Evolutionary conservation across 2,329 filamentous ascomycete species (phyloP), one percentile per base, ranked within the genome.

Genomic region (Monosporascus sp.): DNA sequence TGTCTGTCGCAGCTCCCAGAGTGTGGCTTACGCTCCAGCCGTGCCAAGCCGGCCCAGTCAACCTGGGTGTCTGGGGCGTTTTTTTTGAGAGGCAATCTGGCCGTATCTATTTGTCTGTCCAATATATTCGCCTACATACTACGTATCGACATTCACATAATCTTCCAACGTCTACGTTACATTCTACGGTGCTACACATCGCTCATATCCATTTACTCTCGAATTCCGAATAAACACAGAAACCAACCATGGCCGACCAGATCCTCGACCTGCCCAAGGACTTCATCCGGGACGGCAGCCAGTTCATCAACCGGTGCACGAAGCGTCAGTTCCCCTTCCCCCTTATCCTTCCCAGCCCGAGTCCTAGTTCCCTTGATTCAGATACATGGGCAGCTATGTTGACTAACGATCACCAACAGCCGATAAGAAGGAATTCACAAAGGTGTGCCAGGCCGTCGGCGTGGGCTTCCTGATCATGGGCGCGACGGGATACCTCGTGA

Each of bases 391-490:
- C 18, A 46, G 45, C 8, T 48, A 27, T 48, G 52, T 63, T 58
- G 65, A 56, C 37, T 31, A 15, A 39, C 17, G 11, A 49, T 55
- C 41, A 45, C 47, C 48, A 35, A 55, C 63, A 77, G 75, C 77
- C 52, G 76, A 80, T 65, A 66, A 70, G 63, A 73, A 75, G 62
- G 78, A 82, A 65, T 82, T 82, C 68, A 69, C 79, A 61, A 79
- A 80, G 71, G 75, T 63, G 49, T 60, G 56, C 64, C 75, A 78
- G 72, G 84, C 84, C 56, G 84, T 88, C 57, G 85, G 84, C 54
- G 79, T 86, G 58, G 85, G 85, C 55, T 88, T 88, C 72, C 70
- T 88, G 58, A 79, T 87, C 70, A 87, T 87, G 84, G 84, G 84
- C 57, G 81, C 82, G 47, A 84, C 87, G 53, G 84, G 84, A 58